Evolutionary conservation across 345 rosid species (phyloP), one percentile per base, ranked within the genome.

Genomic region (Euphorbia tirucalli): DNA sequence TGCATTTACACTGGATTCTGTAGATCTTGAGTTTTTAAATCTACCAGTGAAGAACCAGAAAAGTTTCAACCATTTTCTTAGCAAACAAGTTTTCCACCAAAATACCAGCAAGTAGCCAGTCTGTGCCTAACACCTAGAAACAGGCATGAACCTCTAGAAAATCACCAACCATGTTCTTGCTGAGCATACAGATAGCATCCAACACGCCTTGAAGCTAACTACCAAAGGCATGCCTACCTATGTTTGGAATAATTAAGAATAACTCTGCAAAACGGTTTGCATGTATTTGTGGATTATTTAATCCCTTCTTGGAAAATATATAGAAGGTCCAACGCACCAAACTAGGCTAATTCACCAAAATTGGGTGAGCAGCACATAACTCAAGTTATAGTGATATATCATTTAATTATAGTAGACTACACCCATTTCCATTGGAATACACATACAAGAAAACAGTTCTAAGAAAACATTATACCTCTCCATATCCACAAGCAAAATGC

Each of bases 401-500:
- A 58, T 14, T 27, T n/a, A 19, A 21, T 52, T 8, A 2, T 4
- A 52, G 57, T 19, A n/a, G 22, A 19, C 19, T 3, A 52, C 22
- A 52, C 10, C 57, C 24, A 24, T 1, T 7, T 10, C 25, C 57
- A 52, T 52, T 19, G 57, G 22, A 0, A 31, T 24, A 31, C 9
- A 55, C 21, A 22, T 31, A 11, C 2, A 24, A 43, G 9, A 70
- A 16, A 52, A 60, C 25, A 35, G 41, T n/a, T 56, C 48, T 18
- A 21, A n/a, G 46, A 15, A 48, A 46, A 18, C 1, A 52, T 74
- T n/a, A 68, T 86, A 95, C 99, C 98, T 95, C 99, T 39, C 99
- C 99, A 64, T 92, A 95, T 78, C 99, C 99, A 74, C 99, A 95
- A 32, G 99, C 89, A 85, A 95, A 95, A 85, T 95, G 99, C 76